Base-by-base conservation (phyloP, 179 eudicot species). In the Corrigiola litoralis region DNA sequence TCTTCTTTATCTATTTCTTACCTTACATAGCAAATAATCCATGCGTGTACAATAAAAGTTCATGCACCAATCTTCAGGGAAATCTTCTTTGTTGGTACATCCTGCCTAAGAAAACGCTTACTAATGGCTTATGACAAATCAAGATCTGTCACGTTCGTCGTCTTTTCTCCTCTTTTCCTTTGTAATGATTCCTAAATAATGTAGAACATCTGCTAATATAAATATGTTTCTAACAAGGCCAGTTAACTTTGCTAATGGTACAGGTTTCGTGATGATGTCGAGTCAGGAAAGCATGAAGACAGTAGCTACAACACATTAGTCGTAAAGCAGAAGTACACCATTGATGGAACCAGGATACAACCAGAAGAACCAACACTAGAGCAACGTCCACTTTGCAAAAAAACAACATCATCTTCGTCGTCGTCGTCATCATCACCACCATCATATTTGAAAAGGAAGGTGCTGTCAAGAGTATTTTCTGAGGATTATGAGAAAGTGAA, bases 381-480 rank as follows among this genome's bases (percentile, higher is more conserved):
- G 12, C 32, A 21, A 32, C 24, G 2, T 24, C 27, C 4, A 23
- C 60, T 14, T 42, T 31, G 13, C 36, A 27, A 23, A 9, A 41
- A 7, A 51, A 34, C 44, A 0, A 24, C 52, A 12, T 11, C 59
- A 18, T 21, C 65, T 23, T 45, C 71, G 0, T 46, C 54, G 4
- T 41, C 29, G 1, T 31, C 38, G 1, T 41, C 40, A 0, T 14
- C 42, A 14, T 13, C 31, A 14, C n/a, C 48, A 1, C 1, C 36
- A 23, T 23, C 34, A 8, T 69, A 60, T 4, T 16, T 78, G 1
- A 66, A 33, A 31, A 72, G 56, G 16, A 63, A 58, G 24, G 79
- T 79, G 3, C 28, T 79, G 4, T 68, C 62, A 5, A 52, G 82
- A 33, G 82, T 79, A 0, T 79, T 79, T 25, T 75, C 79, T 0